Percentiles rank a stretch among this genome's conserved stretches.
Conservation (phyloP, 2,329 filamentous ascomycete genomes). For the Podosphaera fusca region DNA sequence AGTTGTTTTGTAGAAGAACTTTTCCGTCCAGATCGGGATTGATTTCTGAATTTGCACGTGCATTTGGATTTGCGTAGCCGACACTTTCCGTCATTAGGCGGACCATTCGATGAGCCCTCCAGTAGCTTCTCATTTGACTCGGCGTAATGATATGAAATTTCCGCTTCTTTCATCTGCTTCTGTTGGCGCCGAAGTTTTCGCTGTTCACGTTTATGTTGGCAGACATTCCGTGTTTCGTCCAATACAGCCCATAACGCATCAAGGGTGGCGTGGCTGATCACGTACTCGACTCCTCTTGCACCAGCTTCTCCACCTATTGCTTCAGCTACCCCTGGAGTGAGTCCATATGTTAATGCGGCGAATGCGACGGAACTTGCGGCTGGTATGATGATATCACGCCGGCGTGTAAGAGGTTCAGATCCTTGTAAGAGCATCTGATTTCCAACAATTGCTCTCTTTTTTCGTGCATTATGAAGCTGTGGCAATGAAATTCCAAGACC, state of each 20-base stretch:
- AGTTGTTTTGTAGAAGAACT: no score
- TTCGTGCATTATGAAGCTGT: constrained; percentile 20
- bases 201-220: constrained; percentile 17
- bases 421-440: constrained; percentile 17
- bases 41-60: no score
- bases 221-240: constrained; percentile 18
- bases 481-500: constrained; percentile 20
- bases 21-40: no score
- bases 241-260: constrained; percentile 18
- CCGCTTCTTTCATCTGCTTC: constrained; percentile 12
- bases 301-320: constrained; percentile 17
- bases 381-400: constrained; percentile 20
- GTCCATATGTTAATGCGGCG: constrained; percentile 18
- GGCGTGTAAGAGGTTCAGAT: constrained; percentile 19
- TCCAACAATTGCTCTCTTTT: constrained; percentile 21
- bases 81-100: no score
- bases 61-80: no score
- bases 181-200: constrained; percentile 16
- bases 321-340: constrained; percentile 18
- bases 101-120: no score
- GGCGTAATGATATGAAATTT: constrained; percentile 1
- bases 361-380: constrained; percentile 19
- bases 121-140: no score
- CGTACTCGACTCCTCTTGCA: constrained; percentile 18
- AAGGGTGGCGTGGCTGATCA: constrained; percentile 17